These are phyloP conservation scores for Articulospora tetracladia DNA, from an alignment of 495 filamentous ascomycete species.

Conservation along the genomic window DNA sequence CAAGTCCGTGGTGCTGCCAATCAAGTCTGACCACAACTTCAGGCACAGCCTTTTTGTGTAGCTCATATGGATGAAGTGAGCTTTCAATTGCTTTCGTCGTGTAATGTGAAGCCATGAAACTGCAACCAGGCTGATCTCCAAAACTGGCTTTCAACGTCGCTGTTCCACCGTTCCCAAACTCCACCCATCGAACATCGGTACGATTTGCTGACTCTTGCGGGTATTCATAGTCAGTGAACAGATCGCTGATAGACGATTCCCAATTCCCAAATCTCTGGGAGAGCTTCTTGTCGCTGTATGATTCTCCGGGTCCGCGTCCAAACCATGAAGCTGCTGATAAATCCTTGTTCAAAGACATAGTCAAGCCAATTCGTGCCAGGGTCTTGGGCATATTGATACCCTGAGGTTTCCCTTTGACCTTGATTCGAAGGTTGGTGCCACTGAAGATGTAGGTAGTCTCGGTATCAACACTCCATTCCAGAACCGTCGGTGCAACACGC, in stretches of 20 bases:
- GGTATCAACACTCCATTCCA: slow-evolving; percentile 57
- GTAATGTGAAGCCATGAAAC: slow-evolving; percentile 53
- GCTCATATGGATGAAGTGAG: slow-evolving; percentile 56
- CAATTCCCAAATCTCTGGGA: slow-evolving; percentile 53
- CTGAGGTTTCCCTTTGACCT: slow-evolving; percentile 32
- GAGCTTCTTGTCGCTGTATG: slow-evolving; percentile 60
- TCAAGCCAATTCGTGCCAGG: slow-evolving; percentile 57
- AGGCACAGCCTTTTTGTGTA: slow-evolving; percentile 38
- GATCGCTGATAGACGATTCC: slow-evolving; percentile 32
- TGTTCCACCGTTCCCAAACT: slow-evolving; percentile 28
- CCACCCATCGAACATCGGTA: slow-evolving; percentile 56
- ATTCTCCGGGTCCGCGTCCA: slow-evolving; percentile 61
- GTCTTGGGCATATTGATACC: slow-evolving; percentile 44
- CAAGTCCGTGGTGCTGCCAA: slow-evolving; percentile 52
- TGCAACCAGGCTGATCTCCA: slow-evolving; percentile 36
- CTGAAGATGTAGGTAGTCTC: slow-evolving; percentile 51
- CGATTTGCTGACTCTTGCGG: slow-evolving; percentile 64
- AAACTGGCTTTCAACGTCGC: slow-evolving; percentile 30
- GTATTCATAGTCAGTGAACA: slow-evolving; percentile 58
- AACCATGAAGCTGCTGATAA: slow-evolving; percentile 49
- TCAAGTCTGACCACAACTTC: slow-evolving; percentile 57
- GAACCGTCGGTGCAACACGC: slow-evolving; percentile 55
- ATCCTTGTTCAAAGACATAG: slow-evolving; percentile 37
- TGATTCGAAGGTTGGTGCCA: slow-evolving; percentile 39
- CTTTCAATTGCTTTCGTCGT: slow-evolving; percentile 48